Percentiles rank a stretch among this genome's conserved stretches.
phyloP scores from a whole-genome alignment of 2,329 filamentous ascomycete genomes.

The Aspergillus vadensis region DNA sequence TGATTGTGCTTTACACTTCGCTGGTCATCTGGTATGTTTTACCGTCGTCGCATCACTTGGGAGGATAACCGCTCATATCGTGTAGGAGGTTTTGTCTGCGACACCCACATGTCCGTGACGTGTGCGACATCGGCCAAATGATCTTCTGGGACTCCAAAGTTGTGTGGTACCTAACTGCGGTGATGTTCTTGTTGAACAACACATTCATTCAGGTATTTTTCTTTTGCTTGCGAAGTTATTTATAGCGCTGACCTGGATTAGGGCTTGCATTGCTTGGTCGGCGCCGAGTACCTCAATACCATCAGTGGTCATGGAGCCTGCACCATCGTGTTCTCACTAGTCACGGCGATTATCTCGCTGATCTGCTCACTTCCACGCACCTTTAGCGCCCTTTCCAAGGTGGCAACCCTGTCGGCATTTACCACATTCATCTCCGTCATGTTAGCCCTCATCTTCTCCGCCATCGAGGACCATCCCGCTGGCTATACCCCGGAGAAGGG shows the following conservation, averaged over 20 bases:
- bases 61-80: constrained; percentile 26
- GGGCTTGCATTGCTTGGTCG: constrained; percentile 79
- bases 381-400: constrained; percentile 75
- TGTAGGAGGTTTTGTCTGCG: constrained; percentile 84
- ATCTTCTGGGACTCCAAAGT: constrained; percentile 83
- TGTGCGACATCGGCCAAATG: constrained; percentile 94
- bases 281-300: constrained; percentile 86
- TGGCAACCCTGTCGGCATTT: constrained; percentile 76
- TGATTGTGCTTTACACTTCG: constrained; percentile 80
- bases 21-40: constrained; percentile 59
- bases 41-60: constrained; percentile 2
- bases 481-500: constrained; percentile 63
- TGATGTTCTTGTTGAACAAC: constrained; percentile 94
- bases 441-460: constrained; percentile 79
- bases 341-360: constrained; percentile 75
- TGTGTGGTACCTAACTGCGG: constrained; percentile 67
- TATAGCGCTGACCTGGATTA: constrained; percentile 33
- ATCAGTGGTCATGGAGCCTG: constrained; percentile 73
- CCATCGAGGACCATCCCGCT: constrained; percentile 71
- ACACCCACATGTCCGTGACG: constrained; percentile 87
- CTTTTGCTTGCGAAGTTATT: not conserved
- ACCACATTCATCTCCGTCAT: constrained; percentile 91
- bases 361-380: constrained; percentile 81
- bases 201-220: constrained; percentile 75
- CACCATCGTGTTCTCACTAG: constrained; percentile 76